phyloP scores from a whole-genome alignment of 78 protist species.

The Tieghemostelium lacteum region DNA sequence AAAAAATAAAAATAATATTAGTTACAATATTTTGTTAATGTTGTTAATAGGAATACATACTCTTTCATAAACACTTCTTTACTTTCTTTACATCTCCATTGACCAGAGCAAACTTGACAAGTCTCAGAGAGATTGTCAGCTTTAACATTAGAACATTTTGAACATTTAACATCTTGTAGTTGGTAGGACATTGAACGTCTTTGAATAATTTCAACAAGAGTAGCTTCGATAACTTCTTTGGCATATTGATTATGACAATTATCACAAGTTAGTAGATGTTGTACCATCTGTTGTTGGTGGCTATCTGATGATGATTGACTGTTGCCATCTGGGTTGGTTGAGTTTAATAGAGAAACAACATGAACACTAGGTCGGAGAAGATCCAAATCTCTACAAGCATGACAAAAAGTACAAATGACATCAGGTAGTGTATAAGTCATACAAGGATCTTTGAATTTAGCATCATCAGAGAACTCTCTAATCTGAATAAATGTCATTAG shows the following conservation, averaged over 20 bases:
- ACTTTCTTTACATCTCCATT: constrained; percentile 20
- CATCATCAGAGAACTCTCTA: constrained; percentile 83
- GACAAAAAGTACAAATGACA: constrained; percentile 87
- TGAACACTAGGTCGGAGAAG: constrained; percentile 71
- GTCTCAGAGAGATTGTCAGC: constrained; percentile 61
- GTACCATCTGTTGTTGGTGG: not conserved
- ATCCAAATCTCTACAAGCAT: constrained; percentile 80
- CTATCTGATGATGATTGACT: not conserved
- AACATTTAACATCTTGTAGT: constrained; percentile 81
- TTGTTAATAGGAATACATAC: too few species aligned
- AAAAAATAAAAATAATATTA: not conserved
- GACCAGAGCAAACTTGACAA: constrained; percentile 77
- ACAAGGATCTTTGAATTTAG: constrained; percentile 79
- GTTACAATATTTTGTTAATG: too few species aligned
- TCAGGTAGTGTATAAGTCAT: constrained; percentile 70
- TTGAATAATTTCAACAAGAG: constrained; percentile 74
- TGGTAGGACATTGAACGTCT: constrained; percentile 61
- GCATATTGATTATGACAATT: constrained; percentile 44
- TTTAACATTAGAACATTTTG: constrained; percentile 72
- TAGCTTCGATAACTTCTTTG: constrained; percentile 40
- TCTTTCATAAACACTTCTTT: constrained; percentile 4
- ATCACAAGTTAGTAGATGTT: constrained; percentile 1
- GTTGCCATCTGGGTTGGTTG: not conserved
- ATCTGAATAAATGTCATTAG: constrained; percentile 68
- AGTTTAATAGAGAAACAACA: too few species aligned